Conservation (phyloP, 768 basidiomycete genomes). For the Suillus subluteus region DNA sequence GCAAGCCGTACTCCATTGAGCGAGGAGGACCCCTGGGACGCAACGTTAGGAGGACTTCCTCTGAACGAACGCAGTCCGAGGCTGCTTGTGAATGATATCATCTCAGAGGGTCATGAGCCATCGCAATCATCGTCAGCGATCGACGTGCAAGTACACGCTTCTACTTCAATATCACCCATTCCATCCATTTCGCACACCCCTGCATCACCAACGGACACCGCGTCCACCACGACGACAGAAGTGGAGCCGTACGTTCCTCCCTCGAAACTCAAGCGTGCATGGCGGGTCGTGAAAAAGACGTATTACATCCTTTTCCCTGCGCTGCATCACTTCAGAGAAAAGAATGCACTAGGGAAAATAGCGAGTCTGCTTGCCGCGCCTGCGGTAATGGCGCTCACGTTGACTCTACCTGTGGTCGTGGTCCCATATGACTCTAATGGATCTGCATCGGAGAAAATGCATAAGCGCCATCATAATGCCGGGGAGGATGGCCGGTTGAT, state of each 20-base stretch:
- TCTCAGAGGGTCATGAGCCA: slow-evolving; percentile 16
- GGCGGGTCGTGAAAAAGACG: slow-evolving; percentile 41
- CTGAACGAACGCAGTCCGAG: slow-evolving; percentile 53
- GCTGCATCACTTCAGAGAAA: slow-evolving; percentile 69
- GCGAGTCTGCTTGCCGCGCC: slow-evolving; percentile 84
- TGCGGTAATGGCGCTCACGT: slow-evolving; percentile 80
- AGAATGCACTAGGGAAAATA: slow-evolving; percentile 70
- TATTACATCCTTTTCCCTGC: slow-evolving; percentile 84
- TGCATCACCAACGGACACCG: slow-evolving; percentile 43
- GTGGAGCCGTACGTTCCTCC: slow-evolving; percentile 46
- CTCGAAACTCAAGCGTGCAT: slow-evolving; percentile 42
- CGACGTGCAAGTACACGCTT: slow-evolving; percentile 14
- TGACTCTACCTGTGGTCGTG: slow-evolving; percentile 91
- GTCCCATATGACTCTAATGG: slow-evolving; percentile 46
- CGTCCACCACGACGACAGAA: slow-evolving; percentile 44
- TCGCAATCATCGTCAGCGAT: slow-evolving; percentile 3
- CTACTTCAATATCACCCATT: slow-evolving; percentile 36
- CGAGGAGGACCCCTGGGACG: slow-evolving; percentile 55
- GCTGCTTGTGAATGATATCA: slow-evolving; percentile 34
- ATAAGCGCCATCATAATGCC: slow-evolving; percentile 18
- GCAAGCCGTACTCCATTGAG: slow-evolving; percentile 36
- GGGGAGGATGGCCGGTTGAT: slow-evolving; percentile 52
- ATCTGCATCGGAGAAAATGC: slow-evolving; percentile 27
- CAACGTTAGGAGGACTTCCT: slow-evolving; percentile 47
- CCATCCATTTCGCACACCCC: slow-evolving; percentile 65